Evolutionary conservation across 805 yeast genomes (phyloP).

Genomic region (Hemisphaericaspora nanyangensis): DNA sequence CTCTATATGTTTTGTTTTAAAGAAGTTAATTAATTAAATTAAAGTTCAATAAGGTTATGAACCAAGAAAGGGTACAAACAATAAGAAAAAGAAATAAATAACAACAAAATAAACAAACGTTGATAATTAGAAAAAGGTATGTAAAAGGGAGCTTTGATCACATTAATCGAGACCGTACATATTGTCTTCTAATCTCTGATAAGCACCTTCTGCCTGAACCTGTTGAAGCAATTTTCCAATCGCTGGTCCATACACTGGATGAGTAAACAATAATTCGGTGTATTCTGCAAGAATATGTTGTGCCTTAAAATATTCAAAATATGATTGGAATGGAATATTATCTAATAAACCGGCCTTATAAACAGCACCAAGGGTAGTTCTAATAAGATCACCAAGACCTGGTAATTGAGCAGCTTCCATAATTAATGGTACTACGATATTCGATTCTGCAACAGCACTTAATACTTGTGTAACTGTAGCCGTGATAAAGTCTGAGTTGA

Average conservation of each 20-base stretch:
- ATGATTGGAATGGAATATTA: constrained; percentile 23
- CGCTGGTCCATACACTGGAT: constrained; percentile 28
- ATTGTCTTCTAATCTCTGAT: constrained; percentile 23
- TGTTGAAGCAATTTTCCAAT: constrained; percentile 27
- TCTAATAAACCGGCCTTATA: constrained; percentile 32
- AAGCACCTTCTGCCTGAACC: constrained; percentile 29
- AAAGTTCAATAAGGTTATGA: too few species aligned
- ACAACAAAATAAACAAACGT: too few species aligned
- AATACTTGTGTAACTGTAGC: constrained; percentile 21
- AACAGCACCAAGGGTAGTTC: constrained; percentile 17
- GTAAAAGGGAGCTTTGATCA: too few species aligned
- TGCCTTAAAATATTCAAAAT: constrained; percentile 21
- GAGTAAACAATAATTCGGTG: constrained; percentile 22
- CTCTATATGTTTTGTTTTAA: too few species aligned
- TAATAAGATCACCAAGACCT: constrained; percentile 16
- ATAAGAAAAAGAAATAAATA: too few species aligned
- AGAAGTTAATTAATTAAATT: too few species aligned
- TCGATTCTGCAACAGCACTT: constrained; percentile 28
- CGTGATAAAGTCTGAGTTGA: constrained; percentile 17
- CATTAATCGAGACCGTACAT: too few species aligned
- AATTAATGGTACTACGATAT: constrained; percentile 23
- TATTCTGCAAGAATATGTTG: constrained; percentile 16
- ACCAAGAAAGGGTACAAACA: too few species aligned
- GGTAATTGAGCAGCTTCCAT: constrained; percentile 19
- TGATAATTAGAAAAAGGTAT: too few species aligned